These are phyloP conservation scores for Fusarium coicis DNA, from an alignment of 2,329 filamentous ascomycete species.

Conservation along the genomic window DNA sequence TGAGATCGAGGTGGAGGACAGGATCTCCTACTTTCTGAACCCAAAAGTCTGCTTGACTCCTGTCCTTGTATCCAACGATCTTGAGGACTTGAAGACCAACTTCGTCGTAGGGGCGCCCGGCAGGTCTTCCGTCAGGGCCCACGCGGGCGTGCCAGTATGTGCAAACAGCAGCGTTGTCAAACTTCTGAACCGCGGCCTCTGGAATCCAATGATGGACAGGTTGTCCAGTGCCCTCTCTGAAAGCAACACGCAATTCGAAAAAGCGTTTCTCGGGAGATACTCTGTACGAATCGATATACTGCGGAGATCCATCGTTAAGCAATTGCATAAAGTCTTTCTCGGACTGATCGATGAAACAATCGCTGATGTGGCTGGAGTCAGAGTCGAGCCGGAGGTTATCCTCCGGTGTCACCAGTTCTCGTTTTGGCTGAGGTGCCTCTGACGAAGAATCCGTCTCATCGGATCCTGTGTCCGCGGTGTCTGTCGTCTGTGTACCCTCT, in stretches of 20 bases:
- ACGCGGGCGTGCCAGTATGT: neutral
- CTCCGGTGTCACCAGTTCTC: neutral
- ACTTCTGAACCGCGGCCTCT: neutral
- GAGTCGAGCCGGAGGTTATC: neutral
- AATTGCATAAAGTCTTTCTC: neutral
- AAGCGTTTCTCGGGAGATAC: neutral
- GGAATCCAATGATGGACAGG: neutral
- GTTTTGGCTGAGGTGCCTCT: neutral
- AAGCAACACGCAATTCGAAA: neutral
- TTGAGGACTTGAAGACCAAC: neutral
- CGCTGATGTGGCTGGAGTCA: neutral
- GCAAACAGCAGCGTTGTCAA: neutral
- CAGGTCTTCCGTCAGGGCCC: neutral
- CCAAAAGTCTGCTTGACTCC: fast-evolving
- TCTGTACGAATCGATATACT: neutral
- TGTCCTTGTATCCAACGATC: neutral
- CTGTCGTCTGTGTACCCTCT: neutral
- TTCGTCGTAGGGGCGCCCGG: neutral
- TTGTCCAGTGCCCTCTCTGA: neutral
- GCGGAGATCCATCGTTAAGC: neutral
- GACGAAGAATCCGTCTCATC: neutral
- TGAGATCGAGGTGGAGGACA: neutral
- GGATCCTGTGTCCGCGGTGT: neutral
- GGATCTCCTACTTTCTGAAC: neutral
- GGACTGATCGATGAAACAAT: neutral